Percentiles rank a stretch among this genome's conserved stretches.
Conservation (phyloP, 2,329 filamentous ascomycete species). For the Camillea tinctor region DNA sequence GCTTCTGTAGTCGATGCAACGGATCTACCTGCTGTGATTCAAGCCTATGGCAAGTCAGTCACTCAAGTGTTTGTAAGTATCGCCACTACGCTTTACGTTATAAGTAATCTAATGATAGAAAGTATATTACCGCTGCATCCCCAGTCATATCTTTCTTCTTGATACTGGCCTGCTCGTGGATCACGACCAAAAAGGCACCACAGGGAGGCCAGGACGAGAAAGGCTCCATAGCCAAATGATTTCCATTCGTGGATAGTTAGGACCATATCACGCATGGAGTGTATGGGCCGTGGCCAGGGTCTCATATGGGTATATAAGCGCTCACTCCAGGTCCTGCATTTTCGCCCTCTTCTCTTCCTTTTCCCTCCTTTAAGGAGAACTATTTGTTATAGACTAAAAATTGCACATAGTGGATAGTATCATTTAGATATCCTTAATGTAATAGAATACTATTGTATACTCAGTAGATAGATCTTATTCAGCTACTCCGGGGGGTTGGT, state of each 20-base stretch:
- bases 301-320: too few species aligned
- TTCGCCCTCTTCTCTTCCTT: too few species aligned
- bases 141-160: constrained; percentile 15
- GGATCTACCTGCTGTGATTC: constrained; percentile 6
- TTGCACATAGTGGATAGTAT: too few species aligned
- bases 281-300: too few species aligned
- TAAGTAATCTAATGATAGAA: too few species aligned
- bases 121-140: constrained; percentile 16
- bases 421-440: too few species aligned
- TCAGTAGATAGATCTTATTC: background rate
- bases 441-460: too few species aligned
- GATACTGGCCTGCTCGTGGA: constrained; percentile 14
- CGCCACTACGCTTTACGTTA: too few species aligned
- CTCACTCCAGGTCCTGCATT: too few species aligned
- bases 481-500: background rate
- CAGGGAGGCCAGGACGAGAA: background rate
- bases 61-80: constrained; percentile 21
- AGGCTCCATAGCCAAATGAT: background rate
- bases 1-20: constrained; percentile 3
- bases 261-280: too few species aligned
- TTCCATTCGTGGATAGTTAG: background rate
- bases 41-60: constrained; percentile 13
- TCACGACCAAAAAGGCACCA: constrained; percentile 12
- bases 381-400: too few species aligned
- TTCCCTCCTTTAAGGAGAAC: too few species aligned